Evolutionary conservation across 169 alveolate genomes (phyloP).

Genomic region (Babesia caballi): DNA sequence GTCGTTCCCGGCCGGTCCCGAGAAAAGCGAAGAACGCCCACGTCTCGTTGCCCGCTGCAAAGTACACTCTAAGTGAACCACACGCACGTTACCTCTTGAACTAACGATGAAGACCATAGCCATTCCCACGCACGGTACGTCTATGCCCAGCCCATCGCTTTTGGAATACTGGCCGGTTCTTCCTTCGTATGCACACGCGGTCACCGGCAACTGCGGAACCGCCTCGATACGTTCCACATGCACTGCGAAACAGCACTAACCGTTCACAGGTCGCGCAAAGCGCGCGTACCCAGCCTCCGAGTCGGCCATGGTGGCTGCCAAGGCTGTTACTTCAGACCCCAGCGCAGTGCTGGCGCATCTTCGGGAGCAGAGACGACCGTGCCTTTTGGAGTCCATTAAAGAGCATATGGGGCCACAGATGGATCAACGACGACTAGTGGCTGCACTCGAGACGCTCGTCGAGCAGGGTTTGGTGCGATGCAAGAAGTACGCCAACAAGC

Average conservation of each 20-base stretch:
- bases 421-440: background rate
- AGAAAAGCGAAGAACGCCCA: no score
- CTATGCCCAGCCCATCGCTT: background rate
- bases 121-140: background rate
- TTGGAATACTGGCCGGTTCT: background rate
- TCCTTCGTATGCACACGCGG: background rate
- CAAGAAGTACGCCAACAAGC: background rate
- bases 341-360: background rate
- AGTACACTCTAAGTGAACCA: no score
- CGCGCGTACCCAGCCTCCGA: background rate
- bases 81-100: no score
- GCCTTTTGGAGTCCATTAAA: background rate
- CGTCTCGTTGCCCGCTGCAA: no score
- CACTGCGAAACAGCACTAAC: background rate
- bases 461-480: background rate
- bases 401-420: background rate
- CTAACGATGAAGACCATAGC: background rate
- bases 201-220: background rate
- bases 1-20: background rate
- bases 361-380: background rate
- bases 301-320: background rate
- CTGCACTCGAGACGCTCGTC: background rate
- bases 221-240: background rate
- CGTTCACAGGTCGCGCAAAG: background rate
- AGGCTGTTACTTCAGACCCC: background rate